These are phyloP conservation scores for Arabidopsis thaliana DNA, from an alignment of 345 rosid genomes.

Conservation along the genomic window DNA sequence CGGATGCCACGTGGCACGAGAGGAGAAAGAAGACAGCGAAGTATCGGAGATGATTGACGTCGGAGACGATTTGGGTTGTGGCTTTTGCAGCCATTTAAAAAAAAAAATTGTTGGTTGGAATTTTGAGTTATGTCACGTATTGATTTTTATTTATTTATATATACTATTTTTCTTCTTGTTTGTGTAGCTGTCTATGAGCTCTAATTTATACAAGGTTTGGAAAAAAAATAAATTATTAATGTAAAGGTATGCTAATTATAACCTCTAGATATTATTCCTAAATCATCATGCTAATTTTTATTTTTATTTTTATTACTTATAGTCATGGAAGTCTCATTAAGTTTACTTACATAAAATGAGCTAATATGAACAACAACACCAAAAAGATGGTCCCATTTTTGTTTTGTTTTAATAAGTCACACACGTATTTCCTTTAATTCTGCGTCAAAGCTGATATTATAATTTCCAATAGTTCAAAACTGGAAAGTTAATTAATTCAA, in stretches of 20 bases:
- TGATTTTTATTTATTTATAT: background rate
- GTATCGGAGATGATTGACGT: slow-evolving; percentile 10
- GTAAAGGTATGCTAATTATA: background rate
- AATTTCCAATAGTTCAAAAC: background rate
- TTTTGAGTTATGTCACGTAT: slow-evolving; percentile 36
- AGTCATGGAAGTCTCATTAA: background rate
- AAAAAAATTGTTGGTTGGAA: slow-evolving; percentile 6
- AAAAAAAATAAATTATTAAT: background rate
- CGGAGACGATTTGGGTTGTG: slow-evolving; percentile 34
- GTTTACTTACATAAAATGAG: background rate
- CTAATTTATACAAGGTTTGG: slow-evolving; percentile 24
- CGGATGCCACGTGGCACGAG: slow-evolving; percentile 33
- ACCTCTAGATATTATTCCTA: slow-evolving; percentile 1
- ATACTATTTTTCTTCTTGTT: background rate
- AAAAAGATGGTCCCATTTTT: background rate
- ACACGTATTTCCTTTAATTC: background rate
- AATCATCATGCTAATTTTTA: background rate
- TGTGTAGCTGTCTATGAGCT: slow-evolving; percentile 19
- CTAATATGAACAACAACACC: background rate
- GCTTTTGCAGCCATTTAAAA: slow-evolving; percentile 28
- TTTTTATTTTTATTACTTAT: background rate
- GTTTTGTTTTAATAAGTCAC: background rate
- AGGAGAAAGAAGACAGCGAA: slow-evolving; percentile 32
- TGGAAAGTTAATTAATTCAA: background rate
- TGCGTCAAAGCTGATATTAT: background rate